Evolutionary conservation across 1,139 yeast species (phyloP).

Genomic region (Zygoascus meyerae): DNA sequence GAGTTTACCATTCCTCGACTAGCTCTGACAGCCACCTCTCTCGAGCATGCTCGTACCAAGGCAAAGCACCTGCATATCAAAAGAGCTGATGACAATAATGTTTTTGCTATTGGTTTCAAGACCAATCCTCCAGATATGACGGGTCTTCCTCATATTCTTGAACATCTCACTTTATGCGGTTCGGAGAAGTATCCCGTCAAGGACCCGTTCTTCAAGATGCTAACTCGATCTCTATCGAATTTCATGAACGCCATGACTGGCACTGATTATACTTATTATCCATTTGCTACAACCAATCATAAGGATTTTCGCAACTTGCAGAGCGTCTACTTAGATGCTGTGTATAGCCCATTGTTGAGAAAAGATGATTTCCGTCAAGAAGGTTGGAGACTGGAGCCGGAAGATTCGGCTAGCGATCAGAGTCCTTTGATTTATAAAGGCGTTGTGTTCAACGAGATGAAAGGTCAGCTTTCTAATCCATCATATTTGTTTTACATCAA

Average conservation of each 20-base stretch:
- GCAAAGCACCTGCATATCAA: slow-evolving; percentile 82
- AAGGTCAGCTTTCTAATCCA: slow-evolving; percentile 91
- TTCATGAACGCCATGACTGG: slow-evolving; percentile 99
- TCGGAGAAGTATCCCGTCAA: slow-evolving; percentile 85
- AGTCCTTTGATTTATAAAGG: slow-evolving; percentile 79
- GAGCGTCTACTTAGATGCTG: slow-evolving; percentile 85
- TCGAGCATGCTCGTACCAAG: slow-evolving; percentile 63
- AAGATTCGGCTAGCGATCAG: slow-evolving; percentile 37
- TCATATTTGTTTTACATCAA: slow-evolving; percentile 79
- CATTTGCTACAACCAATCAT: slow-evolving; percentile 88
- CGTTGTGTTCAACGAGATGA: slow-evolving; percentile 97
- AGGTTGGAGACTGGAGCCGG: slow-evolving; percentile 91
- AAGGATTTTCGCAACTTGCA: slow-evolving; percentile 78
- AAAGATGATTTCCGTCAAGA: slow-evolving; percentile 87
- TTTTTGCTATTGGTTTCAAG: slow-evolving; percentile 83
- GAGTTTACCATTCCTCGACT: slow-evolving; percentile 74
- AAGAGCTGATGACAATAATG: slow-evolving; percentile 66
- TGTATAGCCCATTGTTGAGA: slow-evolving; percentile 71
- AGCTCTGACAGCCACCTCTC: slow-evolving; percentile 69
- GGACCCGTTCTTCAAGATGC: slow-evolving; percentile 97
- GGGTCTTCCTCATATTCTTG: slow-evolving; percentile 94
- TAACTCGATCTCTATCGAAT: slow-evolving; percentile 78
- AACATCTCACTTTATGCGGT: slow-evolving; percentile 94
- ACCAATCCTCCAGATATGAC: slow-evolving; percentile 91
- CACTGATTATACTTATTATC: slow-evolving; percentile 90